Evolutionary conservation across 2,329 filamentous ascomycete genomes (phyloP).

Genomic region (Fulvia fulva): DNA sequence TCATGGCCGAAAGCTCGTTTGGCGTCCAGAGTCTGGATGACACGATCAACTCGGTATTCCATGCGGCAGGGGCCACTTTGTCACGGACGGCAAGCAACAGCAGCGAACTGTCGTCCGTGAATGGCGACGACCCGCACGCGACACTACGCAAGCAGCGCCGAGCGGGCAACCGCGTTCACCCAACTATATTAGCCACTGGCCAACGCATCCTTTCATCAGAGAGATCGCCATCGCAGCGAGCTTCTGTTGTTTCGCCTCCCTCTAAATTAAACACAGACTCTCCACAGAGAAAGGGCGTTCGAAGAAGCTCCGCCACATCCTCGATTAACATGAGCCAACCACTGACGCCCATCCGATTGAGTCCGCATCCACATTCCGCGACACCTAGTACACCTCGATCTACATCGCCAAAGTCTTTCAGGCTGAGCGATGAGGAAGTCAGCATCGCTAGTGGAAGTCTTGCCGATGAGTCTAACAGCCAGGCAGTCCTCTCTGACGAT

Average conservation of each 20-base stretch:
- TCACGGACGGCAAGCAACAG: conserved; percentile 26
- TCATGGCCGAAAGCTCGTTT: conserved; percentile 46
- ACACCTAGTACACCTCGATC: conserved; percentile 59
- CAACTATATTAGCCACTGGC: conserved; percentile 31
- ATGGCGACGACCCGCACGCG: conserved; percentile 16
- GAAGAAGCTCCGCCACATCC: conserved; percentile 26
- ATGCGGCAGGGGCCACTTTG: conserved; percentile 22
- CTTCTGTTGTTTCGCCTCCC: conserved; percentile 23
- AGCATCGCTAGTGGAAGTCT: conserved; percentile 47
- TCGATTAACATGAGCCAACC: conserved; percentile 36
- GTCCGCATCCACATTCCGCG: conserved; percentile 47
- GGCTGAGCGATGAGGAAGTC: conserved; percentile 55
- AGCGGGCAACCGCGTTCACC: conserved; percentile 35
- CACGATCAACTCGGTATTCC: conserved; percentile 44
- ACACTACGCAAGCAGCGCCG: conserved; percentile 27
- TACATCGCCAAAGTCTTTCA: conserved; percentile 55
- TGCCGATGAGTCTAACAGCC: conserved; percentile 53
- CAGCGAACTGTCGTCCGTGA: conserved; percentile 19
- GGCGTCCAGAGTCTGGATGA: conserved; percentile 57
- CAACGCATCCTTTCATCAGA: conserved; percentile 35
- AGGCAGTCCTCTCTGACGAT: conserved; percentile 51
- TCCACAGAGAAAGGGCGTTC: conserved; percentile 17
- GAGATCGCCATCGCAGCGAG: conserved; percentile 10
- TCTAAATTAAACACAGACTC: conserved; percentile 23
- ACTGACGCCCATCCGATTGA: conserved; percentile 46